Conservation (phyloP, 2,329 filamentous ascomycete genomes). For the Colletotrichum camelliae region DNA sequence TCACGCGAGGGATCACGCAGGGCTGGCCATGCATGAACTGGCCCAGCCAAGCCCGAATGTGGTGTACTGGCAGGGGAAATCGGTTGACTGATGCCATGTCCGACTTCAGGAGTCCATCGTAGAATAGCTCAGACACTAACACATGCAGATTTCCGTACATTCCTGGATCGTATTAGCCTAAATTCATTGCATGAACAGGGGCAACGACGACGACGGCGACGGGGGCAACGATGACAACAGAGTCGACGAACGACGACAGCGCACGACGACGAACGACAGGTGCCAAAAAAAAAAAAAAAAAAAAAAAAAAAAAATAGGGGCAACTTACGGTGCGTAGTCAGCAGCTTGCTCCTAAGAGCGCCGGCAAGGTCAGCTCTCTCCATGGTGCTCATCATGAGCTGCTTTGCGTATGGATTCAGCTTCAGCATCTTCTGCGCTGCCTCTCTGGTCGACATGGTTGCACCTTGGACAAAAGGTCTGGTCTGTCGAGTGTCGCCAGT, state of each 20-base stretch:
- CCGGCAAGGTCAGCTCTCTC: conserved; percentile 38
- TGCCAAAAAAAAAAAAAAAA: neutral
- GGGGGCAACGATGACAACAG: neutral
- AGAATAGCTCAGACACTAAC: conserved; percentile 48
- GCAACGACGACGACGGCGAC: neutral
- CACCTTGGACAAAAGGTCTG: conserved; percentile 43
- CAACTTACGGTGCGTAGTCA: conserved; percentile 40
- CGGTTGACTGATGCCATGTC: conserved; percentile 25
- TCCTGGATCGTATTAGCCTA: neutral
- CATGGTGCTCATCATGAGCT: conserved; percentile 38
- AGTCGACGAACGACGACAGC: too few species aligned
- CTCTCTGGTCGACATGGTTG: neutral
- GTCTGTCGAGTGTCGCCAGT: conserved; percentile 52
- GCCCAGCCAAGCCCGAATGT: conserved; percentile 35
- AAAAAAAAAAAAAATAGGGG: neutral
- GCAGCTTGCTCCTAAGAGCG: conserved; percentile 35
- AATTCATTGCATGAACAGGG: neutral
- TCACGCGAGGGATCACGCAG: conserved; percentile 39
- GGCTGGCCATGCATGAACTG: conserved; percentile 22
- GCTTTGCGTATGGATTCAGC: conserved; percentile 2
- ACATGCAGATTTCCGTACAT: conserved; percentile 43
- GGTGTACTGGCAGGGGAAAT: conserved; percentile 31
- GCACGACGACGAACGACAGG: neutral
- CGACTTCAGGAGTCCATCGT: conserved; percentile 42
- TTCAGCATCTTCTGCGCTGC: neutral